A percentile compares a stretch with the other conserved stretches of the same genome.
Evolutionary conservation across 1,284 basidiomycete species (phyloP).

Genomic region (Thecaphora thlaspeos): DNA sequence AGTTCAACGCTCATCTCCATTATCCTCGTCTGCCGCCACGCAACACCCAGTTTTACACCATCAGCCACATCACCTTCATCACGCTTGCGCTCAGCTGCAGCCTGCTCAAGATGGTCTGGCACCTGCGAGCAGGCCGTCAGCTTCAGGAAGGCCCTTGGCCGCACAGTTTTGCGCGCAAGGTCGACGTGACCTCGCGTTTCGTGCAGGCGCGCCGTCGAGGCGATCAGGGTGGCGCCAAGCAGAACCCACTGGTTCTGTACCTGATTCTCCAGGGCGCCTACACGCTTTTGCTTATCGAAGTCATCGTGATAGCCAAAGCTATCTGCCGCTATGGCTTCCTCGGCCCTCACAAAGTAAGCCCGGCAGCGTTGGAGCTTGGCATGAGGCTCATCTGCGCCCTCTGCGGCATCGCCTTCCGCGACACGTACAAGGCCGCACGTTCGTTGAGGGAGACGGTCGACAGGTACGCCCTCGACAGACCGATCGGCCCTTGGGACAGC

Average conservation of each 20-base stretch:
- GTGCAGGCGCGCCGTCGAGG: no score
- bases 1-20: no score
- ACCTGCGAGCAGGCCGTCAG: no score
- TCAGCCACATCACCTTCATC: background rate
- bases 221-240: background rate
- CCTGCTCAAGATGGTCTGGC: background rate
- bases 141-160: no score
- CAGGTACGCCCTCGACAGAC: no score
- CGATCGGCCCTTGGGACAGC: no score
- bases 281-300: background rate
- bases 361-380: no score
- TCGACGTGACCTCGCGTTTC: no score
- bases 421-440: background rate
- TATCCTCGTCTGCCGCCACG: no score
- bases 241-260: background rate
- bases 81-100: background rate
- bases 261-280: background rate
- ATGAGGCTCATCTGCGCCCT: background rate
- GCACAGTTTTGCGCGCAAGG: no score
- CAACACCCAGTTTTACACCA: background rate
- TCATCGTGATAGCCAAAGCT: background rate
- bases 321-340: background rate
- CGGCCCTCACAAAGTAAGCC: no score
- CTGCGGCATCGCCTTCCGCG: background rate
- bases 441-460: background rate